phyloP scores from a whole-genome alignment of 1,139 yeast species.

The Hemisphaericaspora xylofermentans region DNA sequence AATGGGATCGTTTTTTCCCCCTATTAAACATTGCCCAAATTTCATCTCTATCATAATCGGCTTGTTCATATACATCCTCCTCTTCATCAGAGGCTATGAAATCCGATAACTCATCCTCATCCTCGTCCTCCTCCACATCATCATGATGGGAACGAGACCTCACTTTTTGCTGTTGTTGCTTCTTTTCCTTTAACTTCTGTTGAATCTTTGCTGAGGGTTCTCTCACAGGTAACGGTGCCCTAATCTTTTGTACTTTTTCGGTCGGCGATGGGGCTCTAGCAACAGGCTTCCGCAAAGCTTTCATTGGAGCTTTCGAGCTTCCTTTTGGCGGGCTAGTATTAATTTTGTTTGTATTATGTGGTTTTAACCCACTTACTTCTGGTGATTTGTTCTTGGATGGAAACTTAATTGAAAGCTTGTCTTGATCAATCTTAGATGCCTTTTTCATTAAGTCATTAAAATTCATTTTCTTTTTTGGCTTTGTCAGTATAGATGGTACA shows the following conservation, averaged over 20 bases:
- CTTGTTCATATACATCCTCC: constrained; percentile 26
- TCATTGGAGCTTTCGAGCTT: constrained; percentile 1
- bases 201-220: constrained; percentile 26
- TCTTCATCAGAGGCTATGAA: constrained; percentile 62
- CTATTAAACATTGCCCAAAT: constrained; percentile 84
- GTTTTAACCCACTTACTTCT: constrained; percentile 15
- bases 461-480: constrained; percentile 47
- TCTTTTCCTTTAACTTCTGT: constrained; percentile 24
- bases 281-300: neutral
- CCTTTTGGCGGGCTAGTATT: neutral
- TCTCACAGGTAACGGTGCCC: constrained; percentile 17
- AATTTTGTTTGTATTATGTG: constrained; percentile 2
- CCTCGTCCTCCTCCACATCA: constrained; percentile 18
- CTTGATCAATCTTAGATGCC: constrained; percentile 56
- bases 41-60: constrained; percentile 75
- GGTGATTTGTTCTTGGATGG: constrained; percentile 35
- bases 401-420: constrained; percentile 38
- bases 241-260: constrained; percentile 4
- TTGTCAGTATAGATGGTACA: constrained; percentile 9
- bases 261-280: neutral
- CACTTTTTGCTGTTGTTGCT: constrained; percentile 1
- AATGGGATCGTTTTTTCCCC: constrained; percentile 51
- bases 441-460: constrained; percentile 70
- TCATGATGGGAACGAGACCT: constrained; percentile 2
- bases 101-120: constrained; percentile 44